Conservation (phyloP, 225 moss, liverwort and hornwort species). For the Bryum argenteum region DNA sequence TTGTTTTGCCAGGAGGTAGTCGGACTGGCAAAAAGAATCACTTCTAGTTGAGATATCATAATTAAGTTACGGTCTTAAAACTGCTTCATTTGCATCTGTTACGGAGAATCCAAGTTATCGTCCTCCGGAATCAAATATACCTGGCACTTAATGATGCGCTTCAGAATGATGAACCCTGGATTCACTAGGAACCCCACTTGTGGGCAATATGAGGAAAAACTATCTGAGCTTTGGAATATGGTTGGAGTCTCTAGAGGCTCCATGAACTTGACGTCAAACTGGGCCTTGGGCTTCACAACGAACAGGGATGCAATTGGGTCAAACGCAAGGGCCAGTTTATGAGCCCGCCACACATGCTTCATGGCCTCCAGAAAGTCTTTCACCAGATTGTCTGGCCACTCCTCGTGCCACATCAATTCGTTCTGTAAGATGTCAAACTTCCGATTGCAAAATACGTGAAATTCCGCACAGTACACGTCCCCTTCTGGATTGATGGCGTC, state of each 20-base stretch:
- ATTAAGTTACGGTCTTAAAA: not conserved
- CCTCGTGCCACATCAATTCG: constrained; percentile 54
- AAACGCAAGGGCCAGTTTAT: constrained; percentile 62
- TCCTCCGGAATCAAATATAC: constrained; percentile 53
- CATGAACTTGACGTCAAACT: constrained; percentile 60
- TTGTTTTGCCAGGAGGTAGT: constrained; percentile 15
- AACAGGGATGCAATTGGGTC: constrained; percentile 58
- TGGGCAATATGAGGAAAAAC: constrained; percentile 21
- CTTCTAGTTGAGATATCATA: constrained; percentile 19
- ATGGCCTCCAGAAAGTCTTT: constrained; percentile 61
- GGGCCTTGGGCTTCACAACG: constrained; percentile 38
- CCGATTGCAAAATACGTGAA: constrained; percentile 55
- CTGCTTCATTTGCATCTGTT: constrained; percentile 7
- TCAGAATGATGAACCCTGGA: constrained; percentile 59
- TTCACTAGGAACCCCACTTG: constrained; percentile 59
- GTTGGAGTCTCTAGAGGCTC: constrained; percentile 44
- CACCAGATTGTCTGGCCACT: constrained; percentile 62
- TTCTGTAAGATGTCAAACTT: constrained; percentile 53
- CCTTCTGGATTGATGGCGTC: constrained; percentile 57
- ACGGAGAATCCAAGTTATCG: constrained; percentile 38
- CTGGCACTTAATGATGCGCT: constrained; percentile 62
- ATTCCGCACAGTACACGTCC: constrained; percentile 47
- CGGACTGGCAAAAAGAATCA: constrained; percentile 39
- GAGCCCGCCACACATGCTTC: constrained; percentile 64
- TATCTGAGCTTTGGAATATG: constrained; percentile 24